These are phyloP conservation scores for Candida peoriensis DNA, from an alignment of 805 yeast species.

Conservation along the genomic window DNA sequence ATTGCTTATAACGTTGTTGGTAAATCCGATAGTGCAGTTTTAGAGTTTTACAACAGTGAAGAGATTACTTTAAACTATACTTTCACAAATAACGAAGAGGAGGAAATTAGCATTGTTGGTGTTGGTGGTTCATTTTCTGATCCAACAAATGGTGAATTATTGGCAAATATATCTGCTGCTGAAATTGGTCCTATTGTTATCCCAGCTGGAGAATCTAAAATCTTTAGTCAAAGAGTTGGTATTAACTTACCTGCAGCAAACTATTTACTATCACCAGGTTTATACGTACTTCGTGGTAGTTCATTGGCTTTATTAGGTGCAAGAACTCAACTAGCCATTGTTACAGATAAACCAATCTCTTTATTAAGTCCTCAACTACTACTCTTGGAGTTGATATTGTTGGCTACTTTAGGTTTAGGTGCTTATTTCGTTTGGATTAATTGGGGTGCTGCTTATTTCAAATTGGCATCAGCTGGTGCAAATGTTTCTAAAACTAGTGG, in stretches of 20 bases:
- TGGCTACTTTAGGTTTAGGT: constrained; percentile 41
- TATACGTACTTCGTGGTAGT: constrained; percentile 47
- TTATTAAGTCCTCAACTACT: constrained; percentile 69
- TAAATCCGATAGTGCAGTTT: constrained; percentile 32
- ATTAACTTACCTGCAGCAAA: constrained; percentile 53
- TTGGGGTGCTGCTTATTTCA: constrained; percentile 43
- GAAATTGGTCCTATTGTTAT: constrained; percentile 56
- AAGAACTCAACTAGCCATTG: constrained; percentile 49
- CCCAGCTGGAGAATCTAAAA: constrained; percentile 41
- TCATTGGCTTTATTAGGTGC: constrained; percentile 51
- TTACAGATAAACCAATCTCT: constrained; percentile 64
- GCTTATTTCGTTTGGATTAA: constrained; percentile 42
- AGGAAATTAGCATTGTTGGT: constrained; percentile 51
- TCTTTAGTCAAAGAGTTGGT: constrained; percentile 55
- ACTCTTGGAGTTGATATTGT: constrained; percentile 51
- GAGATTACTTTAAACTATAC: constrained; percentile 45
- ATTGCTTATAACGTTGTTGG: constrained; percentile 47
- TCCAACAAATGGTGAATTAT: constrained; percentile 44
- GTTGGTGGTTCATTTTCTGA: constrained; percentile 62
- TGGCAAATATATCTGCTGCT: constrained; percentile 61
- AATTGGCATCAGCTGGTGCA: constrained; percentile 24
- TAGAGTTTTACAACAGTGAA: constrained; percentile 48
- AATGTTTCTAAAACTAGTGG: constrained; percentile 12
- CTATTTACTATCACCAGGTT: constrained; percentile 55
- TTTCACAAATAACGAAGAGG: constrained; percentile 49